Evolutionary conservation across 495 filamentous ascomycete genomes (phyloP).

Genomic region (Neurospora cerealis): DNA sequence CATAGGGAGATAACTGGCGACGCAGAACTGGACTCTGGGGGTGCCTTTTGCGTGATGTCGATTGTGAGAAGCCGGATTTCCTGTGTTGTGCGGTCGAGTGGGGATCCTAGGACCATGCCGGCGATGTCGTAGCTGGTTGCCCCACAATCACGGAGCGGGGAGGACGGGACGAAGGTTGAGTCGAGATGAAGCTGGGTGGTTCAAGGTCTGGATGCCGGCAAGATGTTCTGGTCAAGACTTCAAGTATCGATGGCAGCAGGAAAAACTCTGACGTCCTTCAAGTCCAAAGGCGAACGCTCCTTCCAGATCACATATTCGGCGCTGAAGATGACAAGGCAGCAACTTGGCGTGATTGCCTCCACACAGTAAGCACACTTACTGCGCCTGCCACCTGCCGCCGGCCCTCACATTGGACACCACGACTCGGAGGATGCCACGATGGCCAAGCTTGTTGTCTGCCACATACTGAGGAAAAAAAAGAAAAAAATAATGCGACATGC

Average conservation of each 20-base stretch:
- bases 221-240: background rate
- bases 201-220: background rate
- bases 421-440: background rate
- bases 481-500: background rate
- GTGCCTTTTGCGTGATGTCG: background rate
- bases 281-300: background rate
- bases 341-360: background rate
- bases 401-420: background rate
- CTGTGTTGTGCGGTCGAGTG: background rate
- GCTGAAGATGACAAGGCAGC: background rate
- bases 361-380: background rate
- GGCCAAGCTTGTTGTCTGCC: background rate
- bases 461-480: background rate
- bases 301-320: background rate
- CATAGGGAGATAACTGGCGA: background rate
- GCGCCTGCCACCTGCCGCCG: background rate
- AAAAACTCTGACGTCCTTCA: background rate
- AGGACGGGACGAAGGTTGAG: background rate
- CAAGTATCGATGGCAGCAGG: background rate
- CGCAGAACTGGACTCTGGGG: background rate
- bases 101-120: background rate
- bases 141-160: background rate
- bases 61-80: background rate
- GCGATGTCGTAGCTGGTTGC: background rate
- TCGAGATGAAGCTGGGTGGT: background rate